Conservation (phyloP, 1,139 yeast species). For the Blastobotrys indianensis region DNA sequence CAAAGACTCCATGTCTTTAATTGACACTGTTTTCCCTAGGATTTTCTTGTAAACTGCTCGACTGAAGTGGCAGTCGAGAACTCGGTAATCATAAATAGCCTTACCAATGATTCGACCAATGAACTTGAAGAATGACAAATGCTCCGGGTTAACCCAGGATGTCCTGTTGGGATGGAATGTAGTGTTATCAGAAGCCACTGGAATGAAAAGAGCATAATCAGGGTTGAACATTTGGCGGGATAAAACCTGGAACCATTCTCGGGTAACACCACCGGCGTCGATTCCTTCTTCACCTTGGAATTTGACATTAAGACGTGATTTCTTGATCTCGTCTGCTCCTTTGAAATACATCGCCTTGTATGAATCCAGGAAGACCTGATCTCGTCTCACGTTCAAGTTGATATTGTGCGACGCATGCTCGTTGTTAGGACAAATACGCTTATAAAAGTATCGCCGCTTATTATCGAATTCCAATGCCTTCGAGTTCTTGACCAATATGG, state of each 20-base stretch:
- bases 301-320: slow-evolving; percentile 66
- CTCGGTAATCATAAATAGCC: slow-evolving; percentile 83
- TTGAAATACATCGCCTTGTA: slow-evolving; percentile 81
- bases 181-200: slow-evolving; percentile 87
- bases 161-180: slow-evolving; percentile 95
- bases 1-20: slow-evolving; percentile 91
- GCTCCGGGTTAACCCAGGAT: slow-evolving; percentile 90
- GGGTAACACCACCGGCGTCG: slow-evolving; percentile 96
- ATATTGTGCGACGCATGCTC: slow-evolving; percentile 39
- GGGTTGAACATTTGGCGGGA: slow-evolving; percentile 96
- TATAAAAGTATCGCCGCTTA: slow-evolving; percentile 78
- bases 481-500: slow-evolving; percentile 84
- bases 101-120: slow-evolving; percentile 93
- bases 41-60: slow-evolving; percentile 90
- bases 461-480: slow-evolving; percentile 91
- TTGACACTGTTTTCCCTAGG: slow-evolving; percentile 71
- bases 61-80: slow-evolving; percentile 91
- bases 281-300: slow-evolving; percentile 95
- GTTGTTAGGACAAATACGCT: slow-evolving; percentile 40
- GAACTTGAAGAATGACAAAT: slow-evolving; percentile 85
- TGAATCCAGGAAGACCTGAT: slow-evolving; percentile 87
- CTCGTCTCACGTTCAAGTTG: slow-evolving; percentile 70
- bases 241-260: slow-evolving; percentile 96
- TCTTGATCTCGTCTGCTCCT: slow-evolving; percentile 66
- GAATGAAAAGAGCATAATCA: slow-evolving; percentile 86